Percentiles rank a stretch among this genome's conserved stretches.
phyloP scores from a whole-genome alignment of 169 alveolate species.

The Theileria annulata region DNA sequence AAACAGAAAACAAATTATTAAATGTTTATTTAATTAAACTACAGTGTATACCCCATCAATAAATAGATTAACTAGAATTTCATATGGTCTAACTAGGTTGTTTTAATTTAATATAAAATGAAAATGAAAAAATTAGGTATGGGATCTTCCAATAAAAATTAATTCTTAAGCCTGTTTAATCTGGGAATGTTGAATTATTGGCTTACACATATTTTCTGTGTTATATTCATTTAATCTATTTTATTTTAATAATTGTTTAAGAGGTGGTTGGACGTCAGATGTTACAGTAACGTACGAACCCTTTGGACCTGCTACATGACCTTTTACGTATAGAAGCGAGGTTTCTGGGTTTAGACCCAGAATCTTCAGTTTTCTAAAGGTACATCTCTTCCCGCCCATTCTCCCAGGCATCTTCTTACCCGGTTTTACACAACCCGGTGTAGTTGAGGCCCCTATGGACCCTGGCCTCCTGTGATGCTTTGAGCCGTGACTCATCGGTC shows the following conservation, averaged over 20 bases:
- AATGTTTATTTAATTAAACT: too few relatives aligned
- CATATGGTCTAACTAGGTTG: neutral
- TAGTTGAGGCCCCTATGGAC: slow-evolving; percentile 90
- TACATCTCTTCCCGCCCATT: slow-evolving; percentile 82
- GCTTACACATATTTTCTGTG: neutral
- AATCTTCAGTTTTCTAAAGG: slow-evolving; percentile 79
- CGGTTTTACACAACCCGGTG: slow-evolving; percentile 92
- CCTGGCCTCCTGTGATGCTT: slow-evolving; percentile 91
- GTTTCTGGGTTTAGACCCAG: slow-evolving; percentile 89
- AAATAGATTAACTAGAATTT: neutral
- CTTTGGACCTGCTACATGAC: slow-evolving; percentile 91
- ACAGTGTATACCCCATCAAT: neutral
- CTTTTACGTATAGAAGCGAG: slow-evolving; percentile 85
- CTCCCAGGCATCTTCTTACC: slow-evolving; percentile 94
- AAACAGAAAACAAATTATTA: neutral
- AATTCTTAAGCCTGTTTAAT: neutral
- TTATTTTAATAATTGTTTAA: slow-evolving; percentile 22
- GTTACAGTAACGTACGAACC: slow-evolving; percentile 83
- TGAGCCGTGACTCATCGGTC: slow-evolving; percentile 92
- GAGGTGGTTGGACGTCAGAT: slow-evolving; percentile 76
- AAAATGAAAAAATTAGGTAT: too few relatives aligned
- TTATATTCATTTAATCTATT: neutral
- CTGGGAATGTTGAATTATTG: neutral
- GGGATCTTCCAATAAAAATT: neutral
- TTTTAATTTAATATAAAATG: too few relatives aligned